Conservation (phyloP, 2,329 filamentous ascomycete genomes). For the Fusarium irregulare region DNA sequence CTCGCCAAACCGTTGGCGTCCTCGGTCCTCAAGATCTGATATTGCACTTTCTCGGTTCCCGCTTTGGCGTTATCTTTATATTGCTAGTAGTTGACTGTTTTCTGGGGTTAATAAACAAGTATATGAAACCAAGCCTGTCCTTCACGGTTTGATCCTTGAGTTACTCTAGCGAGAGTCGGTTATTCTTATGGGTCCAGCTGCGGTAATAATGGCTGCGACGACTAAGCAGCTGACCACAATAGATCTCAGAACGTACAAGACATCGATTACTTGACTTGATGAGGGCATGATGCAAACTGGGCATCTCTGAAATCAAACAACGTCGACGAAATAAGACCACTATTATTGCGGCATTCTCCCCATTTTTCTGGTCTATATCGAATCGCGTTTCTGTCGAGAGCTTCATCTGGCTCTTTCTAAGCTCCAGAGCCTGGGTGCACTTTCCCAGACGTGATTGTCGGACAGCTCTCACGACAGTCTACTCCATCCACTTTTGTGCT, state of each 20-base stretch:
- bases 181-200: background rate
- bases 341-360: constrained; percentile 25
- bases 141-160: background rate
- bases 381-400: background rate
- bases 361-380: background rate
- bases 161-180: background rate
- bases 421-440: background rate
- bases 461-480: background rate
- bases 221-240: constrained; percentile 20
- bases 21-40: background rate
- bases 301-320: background rate
- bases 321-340: background rate
- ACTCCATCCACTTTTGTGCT: background rate
- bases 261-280: constrained; percentile 3
- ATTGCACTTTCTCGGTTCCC: background rate
- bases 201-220: background rate
- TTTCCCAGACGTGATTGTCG: constrained; percentile 8
- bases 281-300: constrained; percentile 1
- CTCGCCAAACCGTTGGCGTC: background rate
- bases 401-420: background rate
- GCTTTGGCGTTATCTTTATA: background rate
- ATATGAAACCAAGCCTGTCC: background rate
- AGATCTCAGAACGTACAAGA: background rate
- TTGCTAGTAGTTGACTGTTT: background rate
- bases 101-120: background rate